Evolutionary conservation across 202 grass and related monocot genomes (phyloP), one percentile per base, ranked within the genome.

Genomic region (Panicum hallii): DNA sequence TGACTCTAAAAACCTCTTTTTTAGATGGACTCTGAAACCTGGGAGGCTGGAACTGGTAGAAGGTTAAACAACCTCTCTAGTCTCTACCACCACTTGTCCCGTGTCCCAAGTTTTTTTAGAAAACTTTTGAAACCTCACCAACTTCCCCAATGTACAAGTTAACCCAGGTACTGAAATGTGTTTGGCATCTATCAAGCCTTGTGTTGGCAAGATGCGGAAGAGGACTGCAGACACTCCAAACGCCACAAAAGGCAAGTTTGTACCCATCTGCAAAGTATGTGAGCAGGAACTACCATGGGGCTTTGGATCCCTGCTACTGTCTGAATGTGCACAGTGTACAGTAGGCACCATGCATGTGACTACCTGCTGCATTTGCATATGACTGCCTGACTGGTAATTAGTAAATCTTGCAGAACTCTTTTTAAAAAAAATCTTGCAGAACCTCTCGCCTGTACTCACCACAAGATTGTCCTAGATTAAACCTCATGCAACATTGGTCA

Each of bases 171-270:
- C 40, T 38, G 65, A 65, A 78, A 72, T 65, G 23, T 57, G 26
- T 64, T 20, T 54, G 4, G 11, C 45, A 54, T 82, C 20, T 55
- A 40, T 40, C 68, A 65, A 40, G 30, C 26, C 47, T 47, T 48
- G 48, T 81, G 38, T 26, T 68, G 60, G 60, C 70, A 23, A 40
- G 41, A 46, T 43, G 20, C 19, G 22, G 4, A 62, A 67, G 36
- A 58, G 49, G 49, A 41, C 56, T 30, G 45, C 28, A 46, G 45
- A 83, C 26, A 47, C 58, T 72, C 67, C 81, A 83, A 83, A 26
- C 20, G 40, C 43, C 40, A 41, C 47, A 84, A 67, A 88, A 79
- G 86, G 80, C 62, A 67, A 30, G 20, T 79, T 83, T 84, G 81
- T 88, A 79, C 22, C 1, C 67, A 79, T 79, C 26, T 88, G 67